Percentiles rank a stretch among this genome's conserved stretches.
phyloP scores from a whole-genome alignment of 2,329 filamentous ascomycete species.

The Microdochium nivale region DNA sequence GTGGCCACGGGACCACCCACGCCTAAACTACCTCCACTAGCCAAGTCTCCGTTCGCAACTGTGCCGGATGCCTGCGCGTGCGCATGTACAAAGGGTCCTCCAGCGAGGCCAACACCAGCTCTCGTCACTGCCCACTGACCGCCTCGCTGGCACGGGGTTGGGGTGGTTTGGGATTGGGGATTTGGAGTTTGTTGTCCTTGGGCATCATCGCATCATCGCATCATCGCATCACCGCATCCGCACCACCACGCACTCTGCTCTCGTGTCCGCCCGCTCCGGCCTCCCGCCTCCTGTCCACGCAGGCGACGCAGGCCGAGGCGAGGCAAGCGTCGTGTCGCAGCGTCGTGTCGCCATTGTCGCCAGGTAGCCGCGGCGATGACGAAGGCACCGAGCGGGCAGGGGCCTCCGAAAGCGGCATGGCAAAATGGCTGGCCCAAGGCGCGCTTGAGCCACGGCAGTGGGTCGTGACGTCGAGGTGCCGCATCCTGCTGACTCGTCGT shows the following conservation, averaged over 20 bases:
- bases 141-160: neutral
- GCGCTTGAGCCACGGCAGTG: neutral
- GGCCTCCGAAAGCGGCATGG: neutral
- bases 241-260: no score
- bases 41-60: no score
- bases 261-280: neutral
- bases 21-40: neutral
- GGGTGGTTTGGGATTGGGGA: no score
- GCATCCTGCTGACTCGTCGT: neutral
- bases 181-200: neutral
- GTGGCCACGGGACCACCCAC: neutral
- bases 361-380: neutral
- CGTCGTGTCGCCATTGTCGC: neutral
- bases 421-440: neutral
- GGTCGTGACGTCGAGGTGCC: neutral
- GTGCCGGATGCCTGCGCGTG: neutral
- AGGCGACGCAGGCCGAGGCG: neutral
- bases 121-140: neutral
- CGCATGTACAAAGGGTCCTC: neutral
- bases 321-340: neutral
- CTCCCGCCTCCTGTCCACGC: no score
- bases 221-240: neutral
- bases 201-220: neutral
- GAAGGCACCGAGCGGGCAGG: neutral
- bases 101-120: neutral